Evolutionary conservation across 1,139 yeast species (phyloP), one percentile per base, ranked within the genome.

Genomic region (Scheffersomyces cryptocercus): DNA sequence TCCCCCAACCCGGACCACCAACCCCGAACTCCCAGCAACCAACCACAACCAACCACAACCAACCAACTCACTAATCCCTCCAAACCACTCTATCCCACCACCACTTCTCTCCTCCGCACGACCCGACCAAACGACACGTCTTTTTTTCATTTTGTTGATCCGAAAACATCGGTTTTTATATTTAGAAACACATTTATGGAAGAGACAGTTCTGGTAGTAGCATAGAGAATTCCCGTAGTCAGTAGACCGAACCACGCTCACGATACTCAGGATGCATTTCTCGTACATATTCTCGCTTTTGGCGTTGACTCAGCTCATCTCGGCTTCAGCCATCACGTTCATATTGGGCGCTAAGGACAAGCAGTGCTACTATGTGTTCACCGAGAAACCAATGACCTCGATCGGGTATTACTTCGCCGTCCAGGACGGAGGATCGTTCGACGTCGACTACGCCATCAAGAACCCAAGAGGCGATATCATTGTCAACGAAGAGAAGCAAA

Each of bases 361-460:
- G 48, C 77, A 86, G 43, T 93, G 99, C 62, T 88, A 79, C 64
- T 90, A 87, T 66, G 79, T 85, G 14, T 80, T 85, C 63, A 88
- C 93, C 42, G 80, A 81, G 41, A 73, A 77, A 47, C 79, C 81
- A 10, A 77, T 79, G 52, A 76, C 90, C 44, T 78, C 78, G 47
- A 77, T 93, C 45, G 84, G 87, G 28, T 91, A 85, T 62, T 88
- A 89, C 63, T 93, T 89, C 73, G 90, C 97, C 13, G 97, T 93
- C 40, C 97, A 90, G 66, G 77, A 86, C 32, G 97, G 98, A 45
- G 96, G 95, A 7, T 71, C 86, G 24, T 88, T 88, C 59, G 96
- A 88, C 61, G 82, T 93, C 45, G 93, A 89, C 64, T 89, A 88
- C 65, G 70, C 79, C 32, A 78, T 93, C 50, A 81, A 73, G 54